Evolutionary conservation across 2,329 filamentous ascomycete genomes (phyloP), one percentile per base, ranked within the genome.

Genomic region (Clarireedia paspali): DNA sequence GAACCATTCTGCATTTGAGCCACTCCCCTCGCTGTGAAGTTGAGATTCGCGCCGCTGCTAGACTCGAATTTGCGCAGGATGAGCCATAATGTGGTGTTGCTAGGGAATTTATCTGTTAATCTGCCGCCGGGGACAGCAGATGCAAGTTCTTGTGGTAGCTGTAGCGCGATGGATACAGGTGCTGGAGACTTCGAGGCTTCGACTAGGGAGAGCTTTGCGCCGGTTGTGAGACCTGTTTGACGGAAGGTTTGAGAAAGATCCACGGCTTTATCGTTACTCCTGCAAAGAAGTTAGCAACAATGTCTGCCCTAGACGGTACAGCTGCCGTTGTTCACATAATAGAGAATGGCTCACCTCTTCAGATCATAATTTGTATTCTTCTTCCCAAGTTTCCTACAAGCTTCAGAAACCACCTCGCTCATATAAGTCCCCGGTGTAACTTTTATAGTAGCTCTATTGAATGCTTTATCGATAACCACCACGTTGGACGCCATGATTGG

Each of bases 201-300:
- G 23, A 96, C 87, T 50, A 99, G 87, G 68, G 97, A 91, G 57
- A 99, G 83, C 69, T 95, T 95, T 57, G 94, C 92, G 59, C 94
- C 94, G 39, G 89, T 82, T 12, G 81, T 78, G 5, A 99, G 84
- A 50, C 91, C 89, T 5, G 91, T 87, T 27, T 92, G 83, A 48
- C 92, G 85, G 69, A 91, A 89, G 44, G 89, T 87, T 55, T 90
- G 80, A 6, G 91, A 92, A 7, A 99, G 80, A 66, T 96, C 91
- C 57, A 99, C 76, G 36, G 83, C 78, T 68, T 92, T 96, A 71
- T 92, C 88, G 69, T 90, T 91, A 71, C 91, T 77, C 66, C 88
- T 91, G 56, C 12, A 46, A 46, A 46, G 10, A 15, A 46, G 42
- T 42, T 42, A 42, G 39, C 4, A 42, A 42, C 23, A 5, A 20